Evolutionary conservation across 2,329 filamentous ascomycete species (phyloP).

Genomic region (Talaromyces amestolkiae): DNA sequence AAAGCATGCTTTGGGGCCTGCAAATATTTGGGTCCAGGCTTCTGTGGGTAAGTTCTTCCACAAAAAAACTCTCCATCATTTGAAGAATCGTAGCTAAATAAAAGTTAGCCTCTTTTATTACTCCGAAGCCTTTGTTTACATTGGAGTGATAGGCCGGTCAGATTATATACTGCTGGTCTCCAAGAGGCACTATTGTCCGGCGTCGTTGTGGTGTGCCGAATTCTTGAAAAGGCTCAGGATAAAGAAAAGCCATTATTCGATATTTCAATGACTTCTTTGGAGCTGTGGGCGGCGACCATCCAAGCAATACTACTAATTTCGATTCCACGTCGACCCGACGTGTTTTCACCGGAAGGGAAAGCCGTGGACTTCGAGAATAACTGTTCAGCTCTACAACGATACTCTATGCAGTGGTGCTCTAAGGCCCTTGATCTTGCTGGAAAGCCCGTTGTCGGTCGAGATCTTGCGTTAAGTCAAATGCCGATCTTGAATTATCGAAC

Average conservation of each 20-base stretch:
- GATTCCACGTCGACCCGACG: constrained; percentile 7
- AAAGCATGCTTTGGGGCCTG: not conserved
- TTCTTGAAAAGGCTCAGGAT: not conserved
- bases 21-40: not conserved
- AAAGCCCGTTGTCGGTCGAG: not conserved
- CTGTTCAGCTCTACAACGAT: constrained; percentile 3
- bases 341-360: constrained; percentile 11
- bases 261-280: not conserved
- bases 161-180: not conserved
- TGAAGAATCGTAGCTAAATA: not conserved
- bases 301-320: not conserved
- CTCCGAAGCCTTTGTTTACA: not conserved
- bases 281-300: not conserved
- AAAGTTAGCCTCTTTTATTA: not conserved
- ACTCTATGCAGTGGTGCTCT: constrained; percentile 11
- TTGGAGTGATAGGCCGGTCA: not conserved
- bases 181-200: not conserved
- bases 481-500: constrained; percentile 7
- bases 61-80: not conserved
- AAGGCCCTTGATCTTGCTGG: not conserved
- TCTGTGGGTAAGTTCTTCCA: not conserved
- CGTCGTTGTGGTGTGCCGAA: not conserved
- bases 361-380: not conserved
- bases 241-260: not conserved
- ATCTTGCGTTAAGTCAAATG: not conserved